Evolutionary conservation across 441 rosid genomes (phyloP).

Genomic region (Oxalis stricta): DNA sequence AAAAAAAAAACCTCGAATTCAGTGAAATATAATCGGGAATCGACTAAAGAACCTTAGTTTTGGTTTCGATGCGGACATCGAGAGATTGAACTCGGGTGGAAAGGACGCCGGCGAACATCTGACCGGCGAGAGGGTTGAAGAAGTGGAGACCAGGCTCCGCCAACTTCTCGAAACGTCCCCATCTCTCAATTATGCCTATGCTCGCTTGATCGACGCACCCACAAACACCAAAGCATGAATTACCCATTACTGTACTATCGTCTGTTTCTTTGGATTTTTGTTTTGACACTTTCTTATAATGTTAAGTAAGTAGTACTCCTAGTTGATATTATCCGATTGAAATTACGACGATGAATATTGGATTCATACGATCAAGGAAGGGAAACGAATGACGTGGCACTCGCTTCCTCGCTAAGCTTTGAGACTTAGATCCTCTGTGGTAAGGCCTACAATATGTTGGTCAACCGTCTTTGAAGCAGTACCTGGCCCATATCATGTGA

Average conservation of each 20-base stretch:
- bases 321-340: no score
- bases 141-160: slow-evolving; percentile 76
- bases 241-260: slow-evolving; percentile 38
- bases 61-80: slow-evolving; percentile 86
- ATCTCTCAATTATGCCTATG: slow-evolving; percentile 66
- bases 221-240: slow-evolving; percentile 27
- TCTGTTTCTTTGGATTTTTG: background rate
- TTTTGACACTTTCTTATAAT: no score
- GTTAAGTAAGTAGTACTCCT: no score
- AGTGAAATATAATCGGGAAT: background rate
- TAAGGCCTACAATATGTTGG: no score
- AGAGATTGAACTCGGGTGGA: slow-evolving; percentile 80
- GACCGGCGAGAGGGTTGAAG: slow-evolving; percentile 57
- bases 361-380: no score
- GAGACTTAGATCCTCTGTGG: no score
- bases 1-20: background rate
- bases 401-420: no score
- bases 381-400: no score
- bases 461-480: no score
- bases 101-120: slow-evolving; percentile 76
- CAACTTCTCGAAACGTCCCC: slow-evolving; percentile 84
- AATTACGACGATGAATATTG: no score
- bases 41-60: slow-evolving; percentile 51
- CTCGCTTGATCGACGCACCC: slow-evolving; percentile 86
- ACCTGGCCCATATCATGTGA: no score